phyloP scores from a whole-genome alignment of 768 basidiomycete species.

The Leccinum obscurum region DNA sequence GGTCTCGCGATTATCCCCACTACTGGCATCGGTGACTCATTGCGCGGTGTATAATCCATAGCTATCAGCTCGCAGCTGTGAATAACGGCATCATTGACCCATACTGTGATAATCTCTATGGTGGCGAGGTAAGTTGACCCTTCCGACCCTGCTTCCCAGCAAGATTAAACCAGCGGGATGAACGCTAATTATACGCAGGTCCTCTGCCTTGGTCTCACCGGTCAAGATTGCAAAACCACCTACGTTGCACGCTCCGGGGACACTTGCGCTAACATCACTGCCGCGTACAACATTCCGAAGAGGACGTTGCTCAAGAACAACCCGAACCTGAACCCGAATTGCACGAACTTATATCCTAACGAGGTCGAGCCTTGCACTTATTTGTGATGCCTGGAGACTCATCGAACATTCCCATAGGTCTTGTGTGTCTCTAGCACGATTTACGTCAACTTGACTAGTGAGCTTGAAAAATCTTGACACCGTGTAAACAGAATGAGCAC shows the following conservation, averaged over 20 bases:
- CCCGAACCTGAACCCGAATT: slow-evolving; percentile 54
- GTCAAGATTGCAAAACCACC: slow-evolving; percentile 57
- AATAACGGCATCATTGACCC: too few species aligned
- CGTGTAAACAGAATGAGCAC: neutral
- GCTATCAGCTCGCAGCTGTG: too few species aligned
- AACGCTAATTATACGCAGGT: slow-evolving; percentile 21
- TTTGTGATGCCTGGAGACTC: neutral
- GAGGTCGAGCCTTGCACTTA: slow-evolving; percentile 43
- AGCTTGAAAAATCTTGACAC: slow-evolving; percentile 3
- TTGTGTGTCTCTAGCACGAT: slow-evolving; percentile 10
- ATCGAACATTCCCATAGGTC: slow-evolving; percentile 18
- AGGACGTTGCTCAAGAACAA: slow-evolving; percentile 59
- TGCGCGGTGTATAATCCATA: too few species aligned
- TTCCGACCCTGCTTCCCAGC: neutral
- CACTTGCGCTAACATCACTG: slow-evolving; percentile 47
- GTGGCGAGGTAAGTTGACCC: slow-evolving; percentile 41
- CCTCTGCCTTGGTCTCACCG: slow-evolving; percentile 57
- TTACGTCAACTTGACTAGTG: slow-evolving; percentile 25
- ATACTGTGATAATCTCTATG: slow-evolving; percentile 42
- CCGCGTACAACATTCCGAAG: slow-evolving; percentile 41
- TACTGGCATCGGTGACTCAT: too few species aligned
- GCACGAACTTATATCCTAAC: slow-evolving; percentile 56
- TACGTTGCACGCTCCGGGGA: slow-evolving; percentile 50
- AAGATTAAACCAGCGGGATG: neutral
- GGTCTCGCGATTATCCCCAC: slow-evolving; percentile 17